Conservation (phyloP, 2,329 filamentous ascomycete species). For the Tolypocladium cylindrosporum region DNA sequence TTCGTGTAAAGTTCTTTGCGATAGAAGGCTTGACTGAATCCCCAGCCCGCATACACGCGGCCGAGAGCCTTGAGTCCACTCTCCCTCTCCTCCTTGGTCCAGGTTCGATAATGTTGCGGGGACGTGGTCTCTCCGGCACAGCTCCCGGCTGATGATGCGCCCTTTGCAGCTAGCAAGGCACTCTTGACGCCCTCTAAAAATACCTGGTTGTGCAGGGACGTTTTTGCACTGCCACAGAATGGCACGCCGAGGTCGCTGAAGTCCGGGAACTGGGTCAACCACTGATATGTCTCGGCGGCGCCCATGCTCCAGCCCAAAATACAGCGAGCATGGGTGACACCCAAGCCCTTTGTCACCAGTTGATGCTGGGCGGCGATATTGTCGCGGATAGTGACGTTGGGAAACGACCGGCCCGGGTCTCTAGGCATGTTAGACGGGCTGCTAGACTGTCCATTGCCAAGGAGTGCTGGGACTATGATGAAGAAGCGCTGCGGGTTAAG, state of each 20-base stretch:
- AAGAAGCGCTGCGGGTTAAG: conserved; percentile 46
- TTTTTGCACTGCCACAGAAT: conserved; percentile 39
- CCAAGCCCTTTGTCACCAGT: conserved; percentile 29
- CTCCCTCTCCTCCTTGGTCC: conserved; percentile 31
- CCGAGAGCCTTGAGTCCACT: conserved; percentile 57
- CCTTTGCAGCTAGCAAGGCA: conserved; percentile 31
- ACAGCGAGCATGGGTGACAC: conserved; percentile 30
- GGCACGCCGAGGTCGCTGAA: conserved; percentile 35
- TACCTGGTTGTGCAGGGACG: conserved; percentile 40
- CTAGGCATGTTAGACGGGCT: conserved; percentile 37
- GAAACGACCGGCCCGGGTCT: conserved; percentile 23
- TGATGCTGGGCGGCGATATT: conserved; percentile 40
- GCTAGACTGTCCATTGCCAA: conserved; percentile 43
- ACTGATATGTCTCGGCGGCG: conserved; percentile 42
- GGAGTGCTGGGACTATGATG: conserved; percentile 39
- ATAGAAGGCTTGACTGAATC: conserved; percentile 72
- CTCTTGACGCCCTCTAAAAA: conserved; percentile 44
- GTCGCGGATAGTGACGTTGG: conserved; percentile 35
- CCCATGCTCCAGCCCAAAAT: conserved; percentile 49
- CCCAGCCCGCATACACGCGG: conserved; percentile 71
- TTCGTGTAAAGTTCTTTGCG: conserved; percentile 59
- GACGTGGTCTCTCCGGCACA: conserved; percentile 16
- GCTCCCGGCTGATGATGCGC: conserved; percentile 40
- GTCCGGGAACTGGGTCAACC: conserved; percentile 37
- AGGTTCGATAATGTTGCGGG: conserved; percentile 9